phyloP scores from a whole-genome alignment of 2,329 filamentous ascomycete species.

The Stachybotrys chlorohalonatus region DNA sequence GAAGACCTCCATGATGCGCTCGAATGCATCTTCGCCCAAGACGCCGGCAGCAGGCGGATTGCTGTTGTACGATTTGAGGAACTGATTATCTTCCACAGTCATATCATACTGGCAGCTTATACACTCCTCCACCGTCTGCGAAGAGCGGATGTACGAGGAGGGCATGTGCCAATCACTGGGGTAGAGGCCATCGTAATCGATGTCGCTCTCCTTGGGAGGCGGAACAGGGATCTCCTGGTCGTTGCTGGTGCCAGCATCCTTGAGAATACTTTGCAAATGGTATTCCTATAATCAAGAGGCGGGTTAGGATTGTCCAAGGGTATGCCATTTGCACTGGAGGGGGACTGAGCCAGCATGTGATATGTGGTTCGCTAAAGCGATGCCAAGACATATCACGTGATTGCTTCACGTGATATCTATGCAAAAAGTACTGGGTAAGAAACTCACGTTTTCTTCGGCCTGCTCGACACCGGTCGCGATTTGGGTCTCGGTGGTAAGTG shows the following conservation, averaged over 20 bases:
- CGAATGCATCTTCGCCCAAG: conserved; percentile 85
- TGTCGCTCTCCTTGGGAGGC: conserved; percentile 51
- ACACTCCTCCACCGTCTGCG: conserved; percentile 94
- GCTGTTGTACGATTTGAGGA: conserved; percentile 74
- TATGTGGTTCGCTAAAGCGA: conserved; percentile 5
- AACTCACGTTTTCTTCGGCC: conserved; percentile 90
- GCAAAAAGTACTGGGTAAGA: conserved; percentile 15
- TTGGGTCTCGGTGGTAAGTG: conserved; percentile 71
- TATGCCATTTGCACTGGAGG: neutral
- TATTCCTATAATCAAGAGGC: conserved; percentile 58
- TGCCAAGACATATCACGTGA: conserved; percentile 32
- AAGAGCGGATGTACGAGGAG: conserved; percentile 92
- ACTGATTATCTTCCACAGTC: conserved; percentile 81
- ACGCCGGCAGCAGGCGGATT: conserved; percentile 55
- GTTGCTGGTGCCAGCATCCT: conserved; percentile 44
- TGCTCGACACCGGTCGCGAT: conserved; percentile 97
- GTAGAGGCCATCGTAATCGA: conserved; percentile 88
- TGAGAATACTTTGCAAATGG: conserved; percentile 78
- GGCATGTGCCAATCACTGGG: conserved; percentile 71
- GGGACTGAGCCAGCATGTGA: conserved; percentile 2
- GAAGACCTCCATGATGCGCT: conserved; percentile 89
- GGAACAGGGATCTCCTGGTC: conserved; percentile 58
- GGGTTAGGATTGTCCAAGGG: conserved; percentile 17
- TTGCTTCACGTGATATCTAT: conserved; percentile 37
- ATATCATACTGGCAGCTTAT: conserved; percentile 89